Conservation (phyloP, 2,329 filamentous ascomycete species). For the Colletotrichum sp. region DNA sequence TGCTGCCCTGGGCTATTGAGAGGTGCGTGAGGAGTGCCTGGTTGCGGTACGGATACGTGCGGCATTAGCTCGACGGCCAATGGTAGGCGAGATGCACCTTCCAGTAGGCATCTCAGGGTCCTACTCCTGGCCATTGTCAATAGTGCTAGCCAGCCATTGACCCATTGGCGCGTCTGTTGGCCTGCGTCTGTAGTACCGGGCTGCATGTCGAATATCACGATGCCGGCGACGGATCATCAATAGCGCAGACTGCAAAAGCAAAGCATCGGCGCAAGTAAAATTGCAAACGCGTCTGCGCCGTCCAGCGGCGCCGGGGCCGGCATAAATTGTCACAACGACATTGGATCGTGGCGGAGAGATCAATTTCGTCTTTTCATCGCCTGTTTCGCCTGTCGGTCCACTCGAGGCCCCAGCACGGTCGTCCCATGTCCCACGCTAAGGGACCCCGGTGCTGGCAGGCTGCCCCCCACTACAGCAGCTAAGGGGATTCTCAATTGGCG, state of each 20-base stretch:
- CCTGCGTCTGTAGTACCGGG: neutral
- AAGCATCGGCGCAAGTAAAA: constrained; percentile 6
- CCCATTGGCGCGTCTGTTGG: neutral
- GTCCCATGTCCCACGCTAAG: constrained; percentile 16
- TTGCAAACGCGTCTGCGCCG: constrained; percentile 1
- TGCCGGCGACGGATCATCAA: constrained; percentile 3
- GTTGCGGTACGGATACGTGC: neutral
- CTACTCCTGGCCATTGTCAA: neutral
- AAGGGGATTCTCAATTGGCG: neutral
- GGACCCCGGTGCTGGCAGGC: neutral
- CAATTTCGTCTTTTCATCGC: constrained; percentile 19
- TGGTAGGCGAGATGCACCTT: neutral
- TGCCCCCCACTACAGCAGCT: neutral
- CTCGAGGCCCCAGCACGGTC: constrained; percentile 9
- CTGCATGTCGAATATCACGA: neutral
- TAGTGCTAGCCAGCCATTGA: neutral
- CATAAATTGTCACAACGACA: constrained; percentile 18
- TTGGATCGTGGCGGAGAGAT: constrained; percentile 17
- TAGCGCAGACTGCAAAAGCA: constrained; percentile 16
- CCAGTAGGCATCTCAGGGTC: neutral
- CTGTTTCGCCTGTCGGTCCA: constrained; percentile 15
- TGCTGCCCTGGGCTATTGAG: neutral
- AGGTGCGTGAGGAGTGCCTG: neutral
- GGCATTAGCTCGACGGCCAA: neutral
- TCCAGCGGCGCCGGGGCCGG: neutral